Evolutionary conservation across 1,284 basidiomycete species (phyloP).

Genomic region (Rhodotorula sp.): DNA sequence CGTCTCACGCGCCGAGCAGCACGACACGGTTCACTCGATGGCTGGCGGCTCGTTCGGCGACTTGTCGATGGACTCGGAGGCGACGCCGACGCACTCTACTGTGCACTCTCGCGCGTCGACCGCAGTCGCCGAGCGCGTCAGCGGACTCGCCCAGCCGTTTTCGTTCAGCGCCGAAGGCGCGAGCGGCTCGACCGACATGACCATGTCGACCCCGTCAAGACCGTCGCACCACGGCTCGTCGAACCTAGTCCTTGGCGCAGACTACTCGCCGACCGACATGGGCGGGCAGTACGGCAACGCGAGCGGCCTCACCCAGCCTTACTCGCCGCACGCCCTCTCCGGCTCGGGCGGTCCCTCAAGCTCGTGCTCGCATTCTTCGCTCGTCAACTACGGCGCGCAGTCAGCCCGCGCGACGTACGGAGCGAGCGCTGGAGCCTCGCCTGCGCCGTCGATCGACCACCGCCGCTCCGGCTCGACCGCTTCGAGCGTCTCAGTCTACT

Average conservation of each 20-base stretch:
- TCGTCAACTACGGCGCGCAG: conserved; percentile 11
- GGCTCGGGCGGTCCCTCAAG: background rate
- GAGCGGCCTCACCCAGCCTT: background rate
- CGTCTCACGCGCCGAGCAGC: background rate
- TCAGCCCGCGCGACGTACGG: background rate
- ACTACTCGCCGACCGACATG: conserved; percentile 17
- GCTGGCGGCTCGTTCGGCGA: conserved; percentile 24
- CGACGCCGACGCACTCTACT: conserved; percentile 38
- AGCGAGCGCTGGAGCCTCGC: conserved; percentile 3
- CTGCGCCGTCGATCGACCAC: conserved; percentile 20
- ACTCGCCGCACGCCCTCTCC: conserved; percentile 4
- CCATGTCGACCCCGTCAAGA: conserved; percentile 6
- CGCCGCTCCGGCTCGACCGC: conserved; percentile 39
- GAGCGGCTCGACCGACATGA: background rate
- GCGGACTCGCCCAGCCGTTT: conserved; percentile 17
- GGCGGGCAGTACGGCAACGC: conserved; percentile 4
- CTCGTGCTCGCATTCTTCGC: conserved; percentile 17
- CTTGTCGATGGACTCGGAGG: conserved; percentile 33
- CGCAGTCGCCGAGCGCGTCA: background rate
- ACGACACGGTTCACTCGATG: background rate
- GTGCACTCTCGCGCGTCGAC: conserved; percentile 29
- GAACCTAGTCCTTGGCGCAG: background rate
- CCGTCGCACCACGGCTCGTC: background rate
- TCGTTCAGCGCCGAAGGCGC: conserved; percentile 16
- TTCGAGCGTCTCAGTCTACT: conserved; percentile 36